phyloP scores from a whole-genome alignment of 78 protist genomes.

The Dictyostelium firmibasis region DNA sequence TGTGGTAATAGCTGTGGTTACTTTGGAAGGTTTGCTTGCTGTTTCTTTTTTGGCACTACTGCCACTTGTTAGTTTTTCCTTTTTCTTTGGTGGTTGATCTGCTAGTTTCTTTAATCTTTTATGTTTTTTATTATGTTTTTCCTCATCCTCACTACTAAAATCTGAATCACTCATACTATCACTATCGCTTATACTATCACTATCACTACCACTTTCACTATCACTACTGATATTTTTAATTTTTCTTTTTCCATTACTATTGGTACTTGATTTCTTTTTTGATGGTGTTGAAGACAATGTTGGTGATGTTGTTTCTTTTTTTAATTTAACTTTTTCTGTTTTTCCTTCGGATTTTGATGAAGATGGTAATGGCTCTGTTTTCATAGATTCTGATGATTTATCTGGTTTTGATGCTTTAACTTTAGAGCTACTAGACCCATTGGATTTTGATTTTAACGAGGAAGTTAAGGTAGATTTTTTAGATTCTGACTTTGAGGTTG shows the following conservation, averaged over 20 bases:
- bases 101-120: constrained; percentile 38
- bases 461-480: neutral
- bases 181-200: neutral
- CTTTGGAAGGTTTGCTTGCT: neutral
- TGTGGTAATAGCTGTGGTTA: neutral
- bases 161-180: constrained; percentile 16
- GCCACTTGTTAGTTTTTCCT: neutral
- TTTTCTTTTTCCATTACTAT: constrained; percentile 10
- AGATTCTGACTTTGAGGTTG: neutral
- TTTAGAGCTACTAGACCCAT: neutral
- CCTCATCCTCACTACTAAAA: constrained; percentile 30
- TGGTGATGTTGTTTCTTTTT: neutral
- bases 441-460: neutral
- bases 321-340: neutral
- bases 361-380: constrained; percentile 3
- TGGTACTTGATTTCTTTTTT: neutral
- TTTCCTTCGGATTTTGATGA: neutral
- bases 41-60: neutral
- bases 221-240: neutral
- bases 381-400: neutral
- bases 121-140: constrained; percentile 17
- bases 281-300: constrained; percentile 18
- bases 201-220: neutral
- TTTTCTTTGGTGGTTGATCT: constrained; percentile 18
- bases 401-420: neutral